These are phyloP conservation scores for Globisporangium carolinianum DNA, from an alignment of 352 stramenopile genomes.

Conservation along the genomic window DNA sequence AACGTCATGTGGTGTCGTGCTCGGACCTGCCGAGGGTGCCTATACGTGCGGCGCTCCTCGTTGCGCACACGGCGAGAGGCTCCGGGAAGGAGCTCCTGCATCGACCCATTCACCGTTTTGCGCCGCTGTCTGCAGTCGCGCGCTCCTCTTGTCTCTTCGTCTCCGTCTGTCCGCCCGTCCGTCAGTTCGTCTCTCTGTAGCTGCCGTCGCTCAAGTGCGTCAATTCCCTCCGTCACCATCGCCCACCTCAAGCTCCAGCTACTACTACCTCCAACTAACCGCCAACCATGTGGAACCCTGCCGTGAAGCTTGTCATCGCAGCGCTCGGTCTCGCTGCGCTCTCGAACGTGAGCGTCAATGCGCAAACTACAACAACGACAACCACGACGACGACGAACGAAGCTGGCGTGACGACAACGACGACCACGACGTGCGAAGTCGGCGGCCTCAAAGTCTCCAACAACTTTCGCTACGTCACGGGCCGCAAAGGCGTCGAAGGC, in stretches of 20 bases:
- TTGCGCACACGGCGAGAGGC: background rate
- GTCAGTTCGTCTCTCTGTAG: background rate
- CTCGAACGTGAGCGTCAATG: background rate
- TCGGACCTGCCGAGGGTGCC: background rate
- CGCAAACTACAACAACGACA: conserved; percentile 7
- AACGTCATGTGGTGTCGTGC: background rate
- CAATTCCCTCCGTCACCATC: background rate
- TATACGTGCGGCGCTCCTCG: background rate
- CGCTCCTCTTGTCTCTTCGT: conserved; percentile 1
- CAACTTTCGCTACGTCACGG: conserved; percentile 29
- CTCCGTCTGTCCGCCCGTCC: conserved; percentile 1
- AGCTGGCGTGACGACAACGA: background rate
- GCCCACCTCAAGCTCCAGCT: too few species aligned
- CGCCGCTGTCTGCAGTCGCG: background rate
- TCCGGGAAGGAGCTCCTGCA: background rate
- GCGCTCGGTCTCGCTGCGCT: conserved; percentile 2
- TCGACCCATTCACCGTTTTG: conserved; percentile 15
- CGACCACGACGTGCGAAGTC: conserved; percentile 12
- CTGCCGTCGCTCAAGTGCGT: background rate
- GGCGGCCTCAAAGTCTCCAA: conserved; percentile 11
- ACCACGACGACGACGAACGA: conserved; percentile 6
- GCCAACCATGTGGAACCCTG: conserved; percentile 9
- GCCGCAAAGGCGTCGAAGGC: conserved; percentile 19
- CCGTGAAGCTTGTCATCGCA: conserved; percentile 3
- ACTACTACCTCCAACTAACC: too few species aligned